Percentiles rank a stretch among this genome's conserved stretches.
These are phyloP conservation scores for Maudiozyma bulderi DNA, from an alignment of 805 yeast genomes.

Conservation along the genomic window DNA sequence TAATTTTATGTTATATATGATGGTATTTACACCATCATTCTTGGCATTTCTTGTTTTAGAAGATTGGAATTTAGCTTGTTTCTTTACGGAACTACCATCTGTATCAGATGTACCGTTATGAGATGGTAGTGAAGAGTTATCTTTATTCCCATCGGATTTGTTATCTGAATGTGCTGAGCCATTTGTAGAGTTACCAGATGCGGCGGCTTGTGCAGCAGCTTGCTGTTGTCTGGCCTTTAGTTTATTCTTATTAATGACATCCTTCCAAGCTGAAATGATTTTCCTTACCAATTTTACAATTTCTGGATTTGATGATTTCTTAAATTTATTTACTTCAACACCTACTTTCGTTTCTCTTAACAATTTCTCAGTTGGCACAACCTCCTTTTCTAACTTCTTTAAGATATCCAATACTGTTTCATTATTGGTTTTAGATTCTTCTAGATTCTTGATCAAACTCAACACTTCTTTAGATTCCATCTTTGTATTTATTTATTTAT, in stretches of 20 bases:
- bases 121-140: not conserved
- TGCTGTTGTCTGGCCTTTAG: slow-evolving; percentile 16
- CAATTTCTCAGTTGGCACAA: slow-evolving; percentile 76
- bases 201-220: not conserved
- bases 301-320: slow-evolving; percentile 58
- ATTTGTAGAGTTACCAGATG: not conserved
- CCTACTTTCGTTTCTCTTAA: slow-evolving; percentile 93
- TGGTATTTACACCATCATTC: slow-evolving; percentile 69
- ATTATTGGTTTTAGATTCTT: slow-evolving; percentile 52
- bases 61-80: slow-evolving; percentile 36
- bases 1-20: slow-evolving; percentile 61
- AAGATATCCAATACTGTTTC: slow-evolving; percentile 59
- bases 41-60: slow-evolving; percentile 64
- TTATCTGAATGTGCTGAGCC: not conserved
- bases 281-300: slow-evolving; percentile 63
- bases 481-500: not conserved
- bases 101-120: not conserved
- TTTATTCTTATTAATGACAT: slow-evolving; percentile 65
- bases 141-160: not conserved
- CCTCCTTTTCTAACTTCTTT: slow-evolving; percentile 51
- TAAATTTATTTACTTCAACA: slow-evolving; percentile 83
- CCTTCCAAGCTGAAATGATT: slow-evolving; percentile 85
- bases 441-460: slow-evolving; percentile 60
- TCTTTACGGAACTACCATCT: slow-evolving; percentile 7
- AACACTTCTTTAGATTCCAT: slow-evolving; percentile 72